These are phyloP conservation scores for Lactarius psammicola DNA, from an alignment of 768 basidiomycete genomes.

Conservation along the genomic window DNA sequence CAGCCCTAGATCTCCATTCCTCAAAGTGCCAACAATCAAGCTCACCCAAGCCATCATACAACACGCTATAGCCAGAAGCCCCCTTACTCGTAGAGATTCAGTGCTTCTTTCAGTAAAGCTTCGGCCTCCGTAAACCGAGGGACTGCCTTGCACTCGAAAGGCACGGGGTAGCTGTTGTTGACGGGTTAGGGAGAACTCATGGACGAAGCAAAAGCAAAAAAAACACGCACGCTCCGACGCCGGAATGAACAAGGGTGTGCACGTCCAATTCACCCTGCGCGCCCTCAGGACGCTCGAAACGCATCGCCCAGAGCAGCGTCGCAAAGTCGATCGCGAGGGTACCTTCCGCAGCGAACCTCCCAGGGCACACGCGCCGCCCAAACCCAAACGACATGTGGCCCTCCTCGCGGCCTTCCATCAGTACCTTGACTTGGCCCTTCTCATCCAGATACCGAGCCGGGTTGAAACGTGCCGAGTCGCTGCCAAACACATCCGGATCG, in stretches of 20 bases:
- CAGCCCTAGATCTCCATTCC: too few relatives aligned
- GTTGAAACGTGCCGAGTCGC: background rate
- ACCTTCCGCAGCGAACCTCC: background rate
- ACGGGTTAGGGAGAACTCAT: background rate
- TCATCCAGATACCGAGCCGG: background rate
- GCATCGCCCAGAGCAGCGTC: conserved; percentile 3
- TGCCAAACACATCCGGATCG: background rate
- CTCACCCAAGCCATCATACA: background rate
- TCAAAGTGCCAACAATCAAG: background rate
- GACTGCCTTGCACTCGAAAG: conserved; percentile 2
- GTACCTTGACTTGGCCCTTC: background rate
- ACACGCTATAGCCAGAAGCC: background rate
- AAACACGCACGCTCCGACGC: background rate
- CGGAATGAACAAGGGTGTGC: background rate
- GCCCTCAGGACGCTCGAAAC: background rate
- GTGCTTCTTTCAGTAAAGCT: background rate
- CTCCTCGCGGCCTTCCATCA: background rate
- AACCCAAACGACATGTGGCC: background rate
- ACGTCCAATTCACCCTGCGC: background rate
- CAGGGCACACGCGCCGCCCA: background rate
- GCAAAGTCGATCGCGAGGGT: conserved; percentile 3
- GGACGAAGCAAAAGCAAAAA: background rate
- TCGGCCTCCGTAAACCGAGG: conserved; percentile 12
- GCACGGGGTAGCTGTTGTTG: background rate
- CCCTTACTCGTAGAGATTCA: background rate